A percentile compares a stretch with the other conserved stretches of the same genome.
Evolutionary conservation across 768 basidiomycete genomes (phyloP).

Genomic region (Auricularia sp.): DNA sequence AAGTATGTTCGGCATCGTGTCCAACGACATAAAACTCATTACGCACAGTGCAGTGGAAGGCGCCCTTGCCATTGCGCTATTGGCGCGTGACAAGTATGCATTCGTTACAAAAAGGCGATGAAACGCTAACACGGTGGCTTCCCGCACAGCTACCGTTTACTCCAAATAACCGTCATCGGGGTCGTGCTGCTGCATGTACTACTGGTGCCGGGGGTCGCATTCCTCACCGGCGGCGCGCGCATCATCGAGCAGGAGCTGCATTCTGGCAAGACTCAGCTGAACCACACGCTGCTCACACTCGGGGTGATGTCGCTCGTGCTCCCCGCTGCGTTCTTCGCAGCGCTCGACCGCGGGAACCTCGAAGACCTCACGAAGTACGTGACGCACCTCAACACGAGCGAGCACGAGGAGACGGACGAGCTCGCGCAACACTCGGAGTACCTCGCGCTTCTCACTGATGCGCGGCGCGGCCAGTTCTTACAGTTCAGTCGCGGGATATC

Average conservation of each 20-base stretch:
- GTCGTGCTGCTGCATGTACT: conserved; percentile 67
- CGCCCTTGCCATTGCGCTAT: conserved; percentile 56
- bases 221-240: conserved; percentile 56
- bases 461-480: conserved; percentile 37
- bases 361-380: conserved; percentile 10
- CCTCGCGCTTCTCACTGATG: conserved; percentile 29
- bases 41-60: conserved; percentile 52
- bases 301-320: conserved; percentile 52
- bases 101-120: background rate
- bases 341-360: conserved; percentile 28
- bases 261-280: conserved; percentile 46
- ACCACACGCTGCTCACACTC: conserved; percentile 57
- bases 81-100: conserved; percentile 18
- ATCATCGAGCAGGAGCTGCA: conserved; percentile 59
- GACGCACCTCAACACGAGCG: background rate
- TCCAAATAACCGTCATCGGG: conserved; percentile 25
- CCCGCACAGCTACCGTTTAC: background rate
- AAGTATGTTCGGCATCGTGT: conserved; percentile 38
- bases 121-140: background rate
- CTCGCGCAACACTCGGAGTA: background rate
- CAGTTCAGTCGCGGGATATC: conserved; percentile 57
- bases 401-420: conserved; percentile 6
- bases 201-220: conserved; percentile 57
- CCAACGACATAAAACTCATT: background rate
- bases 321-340: conserved; percentile 59